These are phyloP conservation scores for Retiboletus flavoniger DNA, from an alignment of 1,284 basidiomycete species.

Conservation along the genomic window DNA sequence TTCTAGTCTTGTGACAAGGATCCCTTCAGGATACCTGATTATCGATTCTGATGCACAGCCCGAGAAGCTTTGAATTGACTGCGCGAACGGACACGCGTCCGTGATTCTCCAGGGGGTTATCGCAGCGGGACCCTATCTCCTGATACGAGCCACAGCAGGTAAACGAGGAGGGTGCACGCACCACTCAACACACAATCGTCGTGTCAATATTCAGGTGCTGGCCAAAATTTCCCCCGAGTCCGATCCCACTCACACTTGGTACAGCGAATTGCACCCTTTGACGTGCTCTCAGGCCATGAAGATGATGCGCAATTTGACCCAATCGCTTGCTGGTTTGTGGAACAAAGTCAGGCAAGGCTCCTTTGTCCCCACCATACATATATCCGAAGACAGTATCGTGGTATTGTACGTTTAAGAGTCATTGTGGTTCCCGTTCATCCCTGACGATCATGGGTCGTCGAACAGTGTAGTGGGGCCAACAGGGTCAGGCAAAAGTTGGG, in stretches of 20 bases:
- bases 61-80: too few species aligned
- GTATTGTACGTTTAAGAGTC: slow-evolving; percentile 16
- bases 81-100: too few species aligned
- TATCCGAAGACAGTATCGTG: slow-evolving; percentile 20
- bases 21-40: too few species aligned
- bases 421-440: background rate
- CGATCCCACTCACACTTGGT: background rate
- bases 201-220: too few species aligned
- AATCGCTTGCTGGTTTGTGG: slow-evolving; percentile 1
- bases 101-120: too few species aligned
- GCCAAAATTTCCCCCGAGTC: background rate
- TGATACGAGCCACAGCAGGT: too few species aligned
- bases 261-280: background rate
- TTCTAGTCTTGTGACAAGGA: too few species aligned
- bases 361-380: background rate
- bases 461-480: slow-evolving; percentile 24
- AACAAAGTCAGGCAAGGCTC: slow-evolving; percentile 13
- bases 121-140: too few species aligned
- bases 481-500: slow-evolving; percentile 28
- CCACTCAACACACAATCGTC: too few species aligned
- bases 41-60: too few species aligned
- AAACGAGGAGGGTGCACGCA: too few species aligned
- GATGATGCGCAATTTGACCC: background rate
- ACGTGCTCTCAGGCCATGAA: background rate
- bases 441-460: background rate